Evolutionary conservation across 2,329 filamentous ascomycete genomes (phyloP), one percentile per base, ranked within the genome.

Genomic region (Penicillium sp.): DNA sequence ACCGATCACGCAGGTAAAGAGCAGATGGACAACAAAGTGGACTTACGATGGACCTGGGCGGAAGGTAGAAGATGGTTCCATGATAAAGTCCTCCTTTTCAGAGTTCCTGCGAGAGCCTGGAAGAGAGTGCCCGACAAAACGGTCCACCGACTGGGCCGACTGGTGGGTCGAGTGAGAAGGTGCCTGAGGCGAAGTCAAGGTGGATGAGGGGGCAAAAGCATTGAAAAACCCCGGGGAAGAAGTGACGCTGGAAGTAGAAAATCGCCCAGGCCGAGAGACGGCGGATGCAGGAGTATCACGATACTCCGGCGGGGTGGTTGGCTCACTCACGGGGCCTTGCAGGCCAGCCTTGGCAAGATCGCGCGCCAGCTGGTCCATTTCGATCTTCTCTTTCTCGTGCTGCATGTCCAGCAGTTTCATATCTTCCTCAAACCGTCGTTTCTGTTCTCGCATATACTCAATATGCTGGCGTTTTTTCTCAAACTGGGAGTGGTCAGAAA

Each of bases 391-490:
- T 45, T 77, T 80, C 46, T 83, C 81, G 63, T 90, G 85, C 61
- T 92, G 84, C 52, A 89, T 76, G 56, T 95, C 88, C 45, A 95
- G 75, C 53, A 87, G 78, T 62, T 89, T 85, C 79, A 98, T 88
- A 64, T 95, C 87, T 50, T 85, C 81, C 67, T 96, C 88, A 56
- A 95, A 95, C 30, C 84, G 80, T 48, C 86, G 80, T 57, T 86
- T 87, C 63, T 94, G 86, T 65, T 94, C 86, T 50, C 86, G 79
- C 55, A 96, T 81, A 57, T 82, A 81, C 65, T 96, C 90, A 69
- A 93, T 93, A 64, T 95, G 88, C 58, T 85, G 73, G 58, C 88
- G 87, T 68, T 95, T 95, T 68, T 92, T 92, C 64, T 95, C 89
- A 60, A 95, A 79, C 89, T 95, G 65, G 42, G 39, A 34, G 41